Conservation (phyloP, 1,284 basidiomycete species). For the Ustanciosporium gigantosporum region DNA sequence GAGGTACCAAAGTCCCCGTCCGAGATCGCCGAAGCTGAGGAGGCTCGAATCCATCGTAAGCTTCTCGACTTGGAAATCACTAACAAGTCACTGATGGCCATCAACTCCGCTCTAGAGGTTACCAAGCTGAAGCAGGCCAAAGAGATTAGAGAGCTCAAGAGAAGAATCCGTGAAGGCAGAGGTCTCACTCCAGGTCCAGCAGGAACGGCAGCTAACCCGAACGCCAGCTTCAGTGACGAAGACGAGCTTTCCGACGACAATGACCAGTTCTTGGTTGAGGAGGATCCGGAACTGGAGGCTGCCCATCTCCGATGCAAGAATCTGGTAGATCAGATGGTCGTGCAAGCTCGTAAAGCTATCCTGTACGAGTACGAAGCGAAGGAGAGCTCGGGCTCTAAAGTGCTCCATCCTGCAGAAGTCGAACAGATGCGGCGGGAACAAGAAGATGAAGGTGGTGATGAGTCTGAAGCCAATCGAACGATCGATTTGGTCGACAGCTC, state of each 20-base stretch:
- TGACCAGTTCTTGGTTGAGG: conserved; percentile 13
- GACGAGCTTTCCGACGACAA: conserved; percentile 16
- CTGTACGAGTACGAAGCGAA: conserved; percentile 16
- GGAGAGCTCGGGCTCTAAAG: conserved; percentile 29
- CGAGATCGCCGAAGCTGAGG: conserved; percentile 26
- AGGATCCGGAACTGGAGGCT: conserved; percentile 47
- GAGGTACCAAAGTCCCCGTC: conserved; percentile 5
- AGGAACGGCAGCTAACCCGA: too few species aligned
- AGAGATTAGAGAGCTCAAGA: conserved; percentile 60
- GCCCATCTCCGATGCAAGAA: conserved; percentile 42
- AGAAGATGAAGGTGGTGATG: conserved; percentile 4
- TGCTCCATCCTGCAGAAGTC: conserved; percentile 50
- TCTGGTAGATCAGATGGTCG: conserved; percentile 43
- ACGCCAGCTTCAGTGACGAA: conserved; percentile 13
- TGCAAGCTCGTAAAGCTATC: conserved; percentile 40
- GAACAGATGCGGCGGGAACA: conserved; percentile 29
- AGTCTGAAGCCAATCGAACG: too few species aligned
- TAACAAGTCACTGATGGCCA: conserved; percentile 62
- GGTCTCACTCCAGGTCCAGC: conserved; percentile 3
- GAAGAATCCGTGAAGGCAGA: conserved; percentile 33
- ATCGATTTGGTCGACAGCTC: too few species aligned
- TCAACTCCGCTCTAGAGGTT: conserved; percentile 63
- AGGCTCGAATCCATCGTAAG: conserved; percentile 55
- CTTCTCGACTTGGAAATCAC: conserved; percentile 63
- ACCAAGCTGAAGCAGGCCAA: conserved; percentile 60